Evolutionary conservation across 805 yeast species (phyloP).

Genomic region (Starmera amethionina): DNA sequence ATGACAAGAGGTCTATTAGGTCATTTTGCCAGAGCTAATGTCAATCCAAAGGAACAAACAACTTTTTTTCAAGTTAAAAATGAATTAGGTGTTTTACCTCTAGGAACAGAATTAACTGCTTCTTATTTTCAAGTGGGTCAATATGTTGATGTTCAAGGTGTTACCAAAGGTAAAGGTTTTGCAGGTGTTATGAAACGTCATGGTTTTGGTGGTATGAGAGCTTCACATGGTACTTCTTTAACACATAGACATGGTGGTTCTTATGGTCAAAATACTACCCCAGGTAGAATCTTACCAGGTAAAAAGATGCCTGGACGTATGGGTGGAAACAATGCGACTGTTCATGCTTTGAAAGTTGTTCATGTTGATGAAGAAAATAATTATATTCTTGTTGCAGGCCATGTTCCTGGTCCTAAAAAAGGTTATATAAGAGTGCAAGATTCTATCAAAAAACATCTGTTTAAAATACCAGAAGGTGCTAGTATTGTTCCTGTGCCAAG

Average conservation of each 20-base stretch:
- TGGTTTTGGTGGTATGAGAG: constrained; percentile 80
- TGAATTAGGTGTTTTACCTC: constrained; percentile 53
- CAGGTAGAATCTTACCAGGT: constrained; percentile 94
- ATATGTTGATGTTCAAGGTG: constrained; percentile 69
- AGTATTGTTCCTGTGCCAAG: not conserved
- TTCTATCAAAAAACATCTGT: constrained; percentile 42
- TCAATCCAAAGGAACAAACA: constrained; percentile 71
- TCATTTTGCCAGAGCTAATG: constrained; percentile 67
- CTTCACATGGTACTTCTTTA: constrained; percentile 91
- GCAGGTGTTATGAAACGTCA: constrained; percentile 97
- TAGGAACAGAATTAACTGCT: constrained; percentile 73
- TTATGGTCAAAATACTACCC: constrained; percentile 90
- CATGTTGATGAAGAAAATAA: constrained; percentile 78
- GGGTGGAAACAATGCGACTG: constrained; percentile 73
- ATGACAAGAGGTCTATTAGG: constrained; percentile 60
- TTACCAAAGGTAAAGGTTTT: constrained; percentile 90
- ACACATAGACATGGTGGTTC: constrained; percentile 97
- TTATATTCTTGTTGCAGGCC: constrained; percentile 76
- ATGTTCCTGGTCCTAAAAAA: constrained; percentile 84
- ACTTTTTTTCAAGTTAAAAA: constrained; percentile 75
- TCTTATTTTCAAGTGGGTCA: constrained; percentile 81
- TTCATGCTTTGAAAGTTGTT: constrained; percentile 66
- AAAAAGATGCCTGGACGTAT: constrained; percentile 97
- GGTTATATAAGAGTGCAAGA: constrained; percentile 68
- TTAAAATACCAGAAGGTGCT: not conserved